Percentiles rank a stretch among this genome's conserved stretches.
Evolutionary conservation across 2,329 filamentous ascomycete genomes (phyloP).

Genomic region (Acarospora socialis): DNA sequence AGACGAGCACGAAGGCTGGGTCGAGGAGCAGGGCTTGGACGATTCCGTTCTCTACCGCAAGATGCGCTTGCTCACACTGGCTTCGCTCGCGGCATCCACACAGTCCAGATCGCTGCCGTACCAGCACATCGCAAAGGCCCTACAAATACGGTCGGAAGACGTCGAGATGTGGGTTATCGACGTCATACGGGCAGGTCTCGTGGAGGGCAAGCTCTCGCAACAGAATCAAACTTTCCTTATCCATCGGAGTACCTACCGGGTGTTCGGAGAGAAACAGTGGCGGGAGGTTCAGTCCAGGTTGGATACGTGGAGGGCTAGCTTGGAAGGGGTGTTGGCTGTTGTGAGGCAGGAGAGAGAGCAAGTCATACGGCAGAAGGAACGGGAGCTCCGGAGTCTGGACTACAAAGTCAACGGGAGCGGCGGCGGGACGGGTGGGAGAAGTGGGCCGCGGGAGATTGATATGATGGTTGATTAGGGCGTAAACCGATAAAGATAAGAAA

Average conservation of each 20-base stretch:
- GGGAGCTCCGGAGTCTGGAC: conserved; percentile 57
- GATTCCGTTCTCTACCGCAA: conserved; percentile 70
- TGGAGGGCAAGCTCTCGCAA: conserved; percentile 93
- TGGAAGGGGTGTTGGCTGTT: conserved; percentile 64
- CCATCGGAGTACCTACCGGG: conserved; percentile 89
- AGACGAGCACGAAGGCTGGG: conserved; percentile 74
- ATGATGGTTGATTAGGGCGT: conserved; percentile 11
- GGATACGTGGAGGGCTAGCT: conserved; percentile 77
- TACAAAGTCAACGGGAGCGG: conserved; percentile 39
- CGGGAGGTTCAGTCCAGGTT: conserved; percentile 79
- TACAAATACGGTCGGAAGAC: conserved; percentile 69
- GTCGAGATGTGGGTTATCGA: conserved; percentile 99
- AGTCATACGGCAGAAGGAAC: conserved; percentile 63
- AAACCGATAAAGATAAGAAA: no score
- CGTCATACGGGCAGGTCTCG: conserved; percentile 84
- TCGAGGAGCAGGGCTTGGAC: conserved; percentile 63
- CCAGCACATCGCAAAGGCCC: conserved; percentile 63
- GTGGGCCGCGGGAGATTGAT: conserved; percentile 10
- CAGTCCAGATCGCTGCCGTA: conserved; percentile 83
- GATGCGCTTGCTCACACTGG: conserved; percentile 89
- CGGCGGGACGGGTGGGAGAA: conserved; percentile 16
- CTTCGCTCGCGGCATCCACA: conserved; percentile 71
- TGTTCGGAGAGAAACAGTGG: conserved; percentile 98
- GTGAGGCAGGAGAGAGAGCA: conserved; percentile 70
- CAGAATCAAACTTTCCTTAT: conserved; percentile 86